Evolutionary conservation across 2,329 filamentous ascomycete genomes (phyloP), one percentile per base, ranked within the genome.

Genomic region (Geosmithia morbida): DNA sequence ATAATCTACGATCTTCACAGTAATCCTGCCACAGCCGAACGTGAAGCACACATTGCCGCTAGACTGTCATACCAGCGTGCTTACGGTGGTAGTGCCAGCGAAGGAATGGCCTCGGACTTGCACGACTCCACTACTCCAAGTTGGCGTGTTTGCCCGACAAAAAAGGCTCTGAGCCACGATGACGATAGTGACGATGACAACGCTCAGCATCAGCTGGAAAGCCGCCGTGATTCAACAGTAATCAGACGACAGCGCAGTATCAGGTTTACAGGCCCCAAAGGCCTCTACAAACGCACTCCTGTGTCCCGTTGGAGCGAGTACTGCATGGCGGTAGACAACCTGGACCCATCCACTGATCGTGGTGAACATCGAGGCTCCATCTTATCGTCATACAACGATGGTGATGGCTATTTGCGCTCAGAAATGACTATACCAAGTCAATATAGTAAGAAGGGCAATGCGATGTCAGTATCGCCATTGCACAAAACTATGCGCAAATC

Each of bases 11-110:
- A 52, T 1, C 60, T 74, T 18, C 66, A 74, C 45, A 64, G 70
- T 43, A 63, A 70, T 52, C 70, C 71, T 1, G 61, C 59, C 11
- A 59, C 63, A 3, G 73, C 74, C 2, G 69, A 74, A 45, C 67
- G 75, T 47, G 76, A 83, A 59, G 81, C 81, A 7, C 72, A 77
- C 40, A 69, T 74, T 40, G 81, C 81, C 19, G 81, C 81, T 7
- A 64, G 67, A 33, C 65, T 79, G 55, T 82, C 81, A 1, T 85
- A 76, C 56, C 59, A 65, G 7, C 68, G 72, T 50, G 72, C 74
- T n/a, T 66, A 66, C 47, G 65, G 65, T 47, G 65, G 65, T 37
- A 63, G 66, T 17, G 20, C 18, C 3, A 43, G 43, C 17, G 43
- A 48, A 10, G 47, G 47, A 14, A 48, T 48, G 43, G 43, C 30